Conservation (phyloP, 306 rosid genomes). For the Prunus mongolica region DNA sequence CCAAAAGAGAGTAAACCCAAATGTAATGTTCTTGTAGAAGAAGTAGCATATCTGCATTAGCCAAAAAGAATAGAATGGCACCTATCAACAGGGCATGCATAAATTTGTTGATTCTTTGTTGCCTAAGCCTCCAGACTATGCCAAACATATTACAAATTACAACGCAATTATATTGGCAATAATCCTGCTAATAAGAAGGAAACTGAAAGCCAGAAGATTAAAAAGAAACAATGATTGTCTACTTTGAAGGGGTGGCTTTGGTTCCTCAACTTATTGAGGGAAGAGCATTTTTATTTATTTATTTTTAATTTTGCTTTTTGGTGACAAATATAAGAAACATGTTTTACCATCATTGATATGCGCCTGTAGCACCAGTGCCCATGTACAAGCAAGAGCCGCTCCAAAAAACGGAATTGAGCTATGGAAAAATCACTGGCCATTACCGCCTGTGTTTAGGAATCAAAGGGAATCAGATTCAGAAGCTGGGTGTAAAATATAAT, state of each 20-base stretch:
- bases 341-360: conserved; percentile 88
- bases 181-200: conserved; percentile 3
- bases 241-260: neutral
- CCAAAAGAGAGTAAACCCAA: conserved; percentile 91
- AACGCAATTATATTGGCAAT: neutral
- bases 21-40: conserved; percentile 86
- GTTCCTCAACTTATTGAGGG: neutral
- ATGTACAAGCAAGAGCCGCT: conserved; percentile 79
- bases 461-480: conserved; percentile 21
- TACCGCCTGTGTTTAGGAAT: conserved; percentile 58
- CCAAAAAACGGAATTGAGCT: conserved; percentile 76
- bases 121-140: conserved; percentile 5
- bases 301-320: neutral
- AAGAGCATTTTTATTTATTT: neutral
- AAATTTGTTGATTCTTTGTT: neutral
- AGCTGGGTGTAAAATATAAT: neutral
- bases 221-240: neutral
- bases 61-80: conserved; percentile 13
- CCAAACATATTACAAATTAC: neutral
- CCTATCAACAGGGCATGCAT: conserved; percentile 4
- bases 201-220: conserved; percentile 1
- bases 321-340: conserved; percentile 12
- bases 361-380: conserved; percentile 95
- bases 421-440: conserved; percentile 92
- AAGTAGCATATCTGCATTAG: conserved; percentile 88